phyloP scores from a whole-genome alignment of 179 eudicot genomes.

The Silene vulgaris region DNA sequence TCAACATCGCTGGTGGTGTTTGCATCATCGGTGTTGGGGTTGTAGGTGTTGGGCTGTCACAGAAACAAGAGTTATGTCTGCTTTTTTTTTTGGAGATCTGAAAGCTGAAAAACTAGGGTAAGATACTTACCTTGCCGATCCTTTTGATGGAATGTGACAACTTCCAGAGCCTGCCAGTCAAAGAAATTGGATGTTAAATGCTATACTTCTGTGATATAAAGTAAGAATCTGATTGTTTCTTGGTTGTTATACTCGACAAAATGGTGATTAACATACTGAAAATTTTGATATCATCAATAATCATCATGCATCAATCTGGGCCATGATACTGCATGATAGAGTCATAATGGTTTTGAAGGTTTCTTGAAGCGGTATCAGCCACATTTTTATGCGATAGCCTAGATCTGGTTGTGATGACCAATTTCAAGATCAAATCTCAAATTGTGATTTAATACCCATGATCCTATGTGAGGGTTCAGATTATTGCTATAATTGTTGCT shows the following conservation, averaged over 20 bases:
- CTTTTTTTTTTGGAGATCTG: conserved; percentile 3
- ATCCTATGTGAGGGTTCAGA: background rate
- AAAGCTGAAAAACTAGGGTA: background rate
- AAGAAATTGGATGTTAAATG: conserved; percentile 3
- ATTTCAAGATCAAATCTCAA: background rate
- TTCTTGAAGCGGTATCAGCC: background rate
- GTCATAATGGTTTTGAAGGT: background rate
- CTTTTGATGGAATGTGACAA: conserved; percentile 44
- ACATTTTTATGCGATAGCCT: background rate
- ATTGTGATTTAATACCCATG: background rate
- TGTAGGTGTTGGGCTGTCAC: conserved; percentile 36
- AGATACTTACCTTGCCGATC: conserved; percentile 38
- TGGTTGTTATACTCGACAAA: background rate
- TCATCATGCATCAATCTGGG: background rate
- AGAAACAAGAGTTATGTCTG: conserved; percentile 10
- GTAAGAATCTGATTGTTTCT: background rate
- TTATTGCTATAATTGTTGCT: background rate
- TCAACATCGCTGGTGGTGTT: conserved; percentile 33
- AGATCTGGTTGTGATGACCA: background rate
- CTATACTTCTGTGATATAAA: background rate
- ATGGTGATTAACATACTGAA: background rate
- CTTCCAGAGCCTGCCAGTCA: conserved; percentile 62
- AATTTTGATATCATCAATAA: background rate
- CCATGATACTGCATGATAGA: background rate
- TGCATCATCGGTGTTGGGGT: conserved; percentile 29